Base-by-base conservation (phyloP, 2,329 filamentous ascomycete genomes). In the Albifimbria verrucaria region DNA sequence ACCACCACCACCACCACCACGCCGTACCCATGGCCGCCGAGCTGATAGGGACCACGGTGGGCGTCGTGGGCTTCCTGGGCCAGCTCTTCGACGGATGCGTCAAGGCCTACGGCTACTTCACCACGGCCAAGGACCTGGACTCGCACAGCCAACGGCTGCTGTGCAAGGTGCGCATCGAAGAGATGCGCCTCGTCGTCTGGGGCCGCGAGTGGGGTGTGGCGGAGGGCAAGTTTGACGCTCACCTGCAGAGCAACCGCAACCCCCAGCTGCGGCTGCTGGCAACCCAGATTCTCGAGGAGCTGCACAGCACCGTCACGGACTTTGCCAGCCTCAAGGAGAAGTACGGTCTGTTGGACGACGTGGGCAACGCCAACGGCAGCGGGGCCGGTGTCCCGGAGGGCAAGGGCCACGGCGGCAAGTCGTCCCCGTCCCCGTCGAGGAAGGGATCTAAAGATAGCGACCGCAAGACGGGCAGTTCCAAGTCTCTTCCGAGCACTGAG, bases 81-180 rank as follows among this genome's bases (percentile, higher is more conserved):
- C 74, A 78, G 57, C 68, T 77, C 48, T 78, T 77, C 50, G 70
- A 75, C 56, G 74, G 74, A 25, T 77, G 75, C 63, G 67, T 77
- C 53, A 73, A 72, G 53, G 74, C 74, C 10, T 77, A 77, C 58
- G 62, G 67, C 24, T 71, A 74, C 66, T 77, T 78, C 62, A 71
- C 72, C 17, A 63, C 68, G 17, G 75, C 75, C 1, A 60, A 65
- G 41, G 69, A 75, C 46, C 63, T 77, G n/a, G 73, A 75, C 53
- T 61, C 62, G 21, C 74, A 77, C 60, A 69, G 67, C 54, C 71
- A 75, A 60, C 68, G 71, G 39, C 63, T 78, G 26, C 62, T 75
- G 43, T 77, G 75, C 65, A 78, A 78, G 59, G 72, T 77, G 51
- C 71, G 73, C 49, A 78, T 78, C 59, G 75, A 78, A 64, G 75